A percentile compares a stretch with the other conserved stretches of the same genome.
Evolutionary conservation across 2,329 filamentous ascomycete genomes (phyloP).

Genomic region (Pseudocercospora crystallina): DNA sequence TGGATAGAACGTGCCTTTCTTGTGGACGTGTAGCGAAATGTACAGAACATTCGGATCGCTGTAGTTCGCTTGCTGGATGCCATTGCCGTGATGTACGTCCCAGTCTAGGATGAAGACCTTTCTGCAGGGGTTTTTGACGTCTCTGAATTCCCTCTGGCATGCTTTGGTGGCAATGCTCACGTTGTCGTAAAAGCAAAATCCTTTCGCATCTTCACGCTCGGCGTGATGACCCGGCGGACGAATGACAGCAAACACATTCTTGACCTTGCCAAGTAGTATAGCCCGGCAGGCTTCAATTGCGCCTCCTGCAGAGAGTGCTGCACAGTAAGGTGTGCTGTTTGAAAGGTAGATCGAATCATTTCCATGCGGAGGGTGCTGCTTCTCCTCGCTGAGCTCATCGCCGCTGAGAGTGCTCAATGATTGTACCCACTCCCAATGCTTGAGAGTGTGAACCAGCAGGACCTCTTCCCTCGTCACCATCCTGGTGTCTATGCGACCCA

Average conservation of each 20-base stretch:
- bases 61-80: slow-evolving; percentile 95
- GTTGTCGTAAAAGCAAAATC: slow-evolving; percentile 98
- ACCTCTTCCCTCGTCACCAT: slow-evolving; percentile 79
- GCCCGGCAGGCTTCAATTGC: slow-evolving; percentile 94
- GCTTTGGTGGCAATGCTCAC: slow-evolving; percentile 88
- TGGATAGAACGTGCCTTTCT: slow-evolving; percentile 83
- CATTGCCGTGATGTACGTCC: slow-evolving; percentile 80
- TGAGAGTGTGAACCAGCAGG: slow-evolving; percentile 71
- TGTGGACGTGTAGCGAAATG: slow-evolving; percentile 89
- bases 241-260: slow-evolving; percentile 94
- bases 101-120: slow-evolving; percentile 94
- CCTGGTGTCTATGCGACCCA: slow-evolving; percentile 72
- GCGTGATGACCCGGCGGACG: slow-evolving; percentile 94
- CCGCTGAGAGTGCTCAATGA: slow-evolving; percentile 47
- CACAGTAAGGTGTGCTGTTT: slow-evolving; percentile 57
- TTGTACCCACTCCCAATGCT: slow-evolving; percentile 78
- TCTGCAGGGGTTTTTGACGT: slow-evolving; percentile 58
- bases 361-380: slow-evolving; percentile 61
- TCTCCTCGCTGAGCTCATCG: slow-evolving; percentile 37
- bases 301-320: slow-evolving; percentile 81
- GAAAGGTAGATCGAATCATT: slow-evolving; percentile 50
- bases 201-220: slow-evolving; percentile 80
- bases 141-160: slow-evolving; percentile 77
- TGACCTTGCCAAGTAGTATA: slow-evolving; percentile 79
- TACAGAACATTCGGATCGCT: slow-evolving; percentile 92